These are phyloP conservation scores for Erodium maritimum DNA, from an alignment of 345 rosid species.

Conservation along the genomic window DNA sequence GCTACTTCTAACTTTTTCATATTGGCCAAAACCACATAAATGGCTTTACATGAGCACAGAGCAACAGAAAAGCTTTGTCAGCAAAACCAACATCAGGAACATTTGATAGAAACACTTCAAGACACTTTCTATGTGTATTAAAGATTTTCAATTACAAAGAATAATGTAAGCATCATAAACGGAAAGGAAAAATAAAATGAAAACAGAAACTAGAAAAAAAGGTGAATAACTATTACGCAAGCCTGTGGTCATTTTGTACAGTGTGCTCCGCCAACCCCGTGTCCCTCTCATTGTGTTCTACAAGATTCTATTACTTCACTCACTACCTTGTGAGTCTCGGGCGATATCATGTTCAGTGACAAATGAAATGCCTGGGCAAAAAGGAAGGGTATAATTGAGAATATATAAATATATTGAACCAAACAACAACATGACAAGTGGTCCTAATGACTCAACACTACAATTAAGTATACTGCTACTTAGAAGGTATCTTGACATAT, in stretches of 20 bases:
- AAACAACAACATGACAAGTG: slow-evolving; percentile 1
- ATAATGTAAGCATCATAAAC: too few species aligned
- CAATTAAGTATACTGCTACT: neutral
- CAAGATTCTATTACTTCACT: slow-evolving; percentile 86
- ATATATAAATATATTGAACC: neutral
- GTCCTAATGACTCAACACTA: too few species aligned
- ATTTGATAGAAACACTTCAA: too few species aligned
- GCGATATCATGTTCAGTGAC: slow-evolving; percentile 81
- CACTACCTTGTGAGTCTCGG: slow-evolving; percentile 87
- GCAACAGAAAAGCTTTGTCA: too few species aligned
- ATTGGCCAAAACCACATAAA: too few species aligned
- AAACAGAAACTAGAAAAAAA: too few species aligned
- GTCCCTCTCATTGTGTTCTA: slow-evolving; percentile 31
- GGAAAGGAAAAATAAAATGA: neutral
- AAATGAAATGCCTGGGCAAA: slow-evolving; percentile 78
- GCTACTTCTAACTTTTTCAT: too few species aligned
- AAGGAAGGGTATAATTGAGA: too few species aligned
- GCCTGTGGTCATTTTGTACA: neutral
- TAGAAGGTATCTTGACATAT: neutral
- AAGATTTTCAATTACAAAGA: neutral
- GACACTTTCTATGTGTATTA: neutral
- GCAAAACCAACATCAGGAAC: too few species aligned
- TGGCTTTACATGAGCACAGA: too few species aligned
- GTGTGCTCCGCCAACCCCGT: neutral
- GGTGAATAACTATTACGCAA: neutral